phyloP scores from a whole-genome alignment of 2,329 filamentous ascomycete genomes.

The Chaetomium strumarium region DNA sequence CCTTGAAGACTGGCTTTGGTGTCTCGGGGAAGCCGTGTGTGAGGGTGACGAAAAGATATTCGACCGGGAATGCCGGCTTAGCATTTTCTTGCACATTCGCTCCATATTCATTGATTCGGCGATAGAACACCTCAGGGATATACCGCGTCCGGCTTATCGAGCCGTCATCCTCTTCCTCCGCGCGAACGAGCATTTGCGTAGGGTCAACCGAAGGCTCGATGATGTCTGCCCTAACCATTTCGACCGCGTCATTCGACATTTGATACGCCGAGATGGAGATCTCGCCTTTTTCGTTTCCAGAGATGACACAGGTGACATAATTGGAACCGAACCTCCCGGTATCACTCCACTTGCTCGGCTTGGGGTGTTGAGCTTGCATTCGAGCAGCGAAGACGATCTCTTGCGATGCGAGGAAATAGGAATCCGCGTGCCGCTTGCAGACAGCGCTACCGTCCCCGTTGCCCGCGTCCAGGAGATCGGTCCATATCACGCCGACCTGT shows the following conservation, averaged over 20 bases:
- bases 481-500: constrained; percentile 89
- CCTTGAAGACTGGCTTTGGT: constrained; percentile 69
- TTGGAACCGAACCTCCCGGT: constrained; percentile 90
- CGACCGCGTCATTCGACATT: constrained; percentile 88
- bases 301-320: constrained; percentile 93
- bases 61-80: constrained; percentile 91
- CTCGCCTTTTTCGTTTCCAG: constrained; percentile 82
- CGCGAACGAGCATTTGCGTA: constrained; percentile 86
- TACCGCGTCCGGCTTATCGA: constrained; percentile 68
- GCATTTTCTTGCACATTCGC: constrained; percentile 96
- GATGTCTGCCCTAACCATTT: constrained; percentile 94
- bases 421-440: constrained; percentile 94
- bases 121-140: constrained; percentile 96
- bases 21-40: constrained; percentile 91
- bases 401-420: constrained; percentile 86
- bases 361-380: constrained; percentile 81
- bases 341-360: constrained; percentile 94
- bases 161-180: constrained; percentile 78
- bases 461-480: constrained; percentile 79
- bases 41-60: constrained; percentile 91
- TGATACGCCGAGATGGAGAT: constrained; percentile 91
- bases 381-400: constrained; percentile 87
- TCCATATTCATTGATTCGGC: constrained; percentile 91
- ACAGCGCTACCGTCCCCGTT: constrained; percentile 77
- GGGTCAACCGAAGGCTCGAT: constrained; percentile 93